These are phyloP conservation scores for Chloranthus sessilifolius DNA, from an alignment of 164 flowering plant genomes.

Conservation along the genomic window DNA sequence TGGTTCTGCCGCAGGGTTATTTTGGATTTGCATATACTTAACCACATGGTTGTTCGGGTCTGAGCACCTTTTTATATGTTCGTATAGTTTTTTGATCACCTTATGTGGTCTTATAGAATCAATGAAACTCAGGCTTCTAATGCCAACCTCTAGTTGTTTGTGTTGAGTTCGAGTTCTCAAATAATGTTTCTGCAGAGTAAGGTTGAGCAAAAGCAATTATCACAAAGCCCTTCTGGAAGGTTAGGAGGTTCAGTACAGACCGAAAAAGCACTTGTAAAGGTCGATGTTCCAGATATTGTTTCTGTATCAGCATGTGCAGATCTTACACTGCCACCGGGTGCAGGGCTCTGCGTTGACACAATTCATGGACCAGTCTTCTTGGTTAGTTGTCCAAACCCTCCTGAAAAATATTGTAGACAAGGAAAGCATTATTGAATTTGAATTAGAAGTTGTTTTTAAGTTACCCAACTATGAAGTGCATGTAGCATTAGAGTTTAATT, in stretches of 20 bases:
- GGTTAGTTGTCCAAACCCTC: slow-evolving; percentile 42
- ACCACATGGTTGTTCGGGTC: too few species aligned
- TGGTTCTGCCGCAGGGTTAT: too few species aligned
- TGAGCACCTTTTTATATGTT: not conserved
- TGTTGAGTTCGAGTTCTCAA: not conserved
- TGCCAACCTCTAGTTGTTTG: not conserved
- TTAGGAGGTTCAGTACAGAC: slow-evolving; percentile 21
- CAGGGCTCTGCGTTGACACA: slow-evolving; percentile 87
- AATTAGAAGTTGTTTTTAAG: not conserved
- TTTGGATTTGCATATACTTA: too few species aligned
- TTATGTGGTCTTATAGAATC: too few species aligned
- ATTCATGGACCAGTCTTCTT: slow-evolving; percentile 75
- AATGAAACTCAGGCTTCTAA: not conserved
- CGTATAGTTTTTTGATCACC: not conserved
- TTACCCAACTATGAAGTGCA: not conserved
- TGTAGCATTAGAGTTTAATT: not conserved
- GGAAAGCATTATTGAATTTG: too few species aligned
- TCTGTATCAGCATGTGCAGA: slow-evolving; percentile 91
- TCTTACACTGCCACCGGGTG: slow-evolving; percentile 93
- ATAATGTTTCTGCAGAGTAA: slow-evolving; percentile 12
- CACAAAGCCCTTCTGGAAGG: slow-evolving; percentile 46
- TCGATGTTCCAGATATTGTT: slow-evolving; percentile 69
- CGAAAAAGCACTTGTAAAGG: slow-evolving; percentile 41
- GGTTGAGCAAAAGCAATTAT: slow-evolving; percentile 42
- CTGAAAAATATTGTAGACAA: too few species aligned